Conservation (phyloP, 768 basidiomycete genomes). For the Lactarius pseudohatsudake region DNA sequence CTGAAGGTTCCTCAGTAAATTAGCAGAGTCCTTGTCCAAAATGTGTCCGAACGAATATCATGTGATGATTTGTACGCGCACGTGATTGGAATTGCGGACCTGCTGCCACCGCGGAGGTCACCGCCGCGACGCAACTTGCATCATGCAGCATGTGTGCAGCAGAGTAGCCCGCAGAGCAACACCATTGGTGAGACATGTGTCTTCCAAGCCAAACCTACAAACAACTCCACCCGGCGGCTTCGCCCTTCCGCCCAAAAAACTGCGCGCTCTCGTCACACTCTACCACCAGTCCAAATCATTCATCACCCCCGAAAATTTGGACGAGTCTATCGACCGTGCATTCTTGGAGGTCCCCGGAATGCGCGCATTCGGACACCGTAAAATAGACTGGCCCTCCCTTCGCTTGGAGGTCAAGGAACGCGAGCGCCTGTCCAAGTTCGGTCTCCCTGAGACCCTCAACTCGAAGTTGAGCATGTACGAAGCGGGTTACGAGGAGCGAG, state of each 20-base stretch:
- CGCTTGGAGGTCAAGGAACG: conserved; percentile 27
- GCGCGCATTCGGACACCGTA: conserved; percentile 3
- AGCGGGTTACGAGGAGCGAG: conserved; percentile 7
- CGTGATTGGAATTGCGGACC: background rate
- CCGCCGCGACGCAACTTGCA: background rate
- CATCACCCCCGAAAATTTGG: conserved; percentile 70
- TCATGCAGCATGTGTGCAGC: conserved; percentile 19
- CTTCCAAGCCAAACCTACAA: conserved; percentile 24
- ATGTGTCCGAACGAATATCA: background rate
- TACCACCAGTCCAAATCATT: conserved; percentile 76
- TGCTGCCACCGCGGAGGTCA: background rate
- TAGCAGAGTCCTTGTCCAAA: background rate
- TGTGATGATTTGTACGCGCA: background rate
- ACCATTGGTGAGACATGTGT: conserved; percentile 24
- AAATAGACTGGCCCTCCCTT: conserved; percentile 28
- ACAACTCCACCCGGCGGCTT: conserved; percentile 21
- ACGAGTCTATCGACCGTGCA: conserved; percentile 60
- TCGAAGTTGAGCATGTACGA: conserved; percentile 8
- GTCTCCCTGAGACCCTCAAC: conserved; percentile 21
- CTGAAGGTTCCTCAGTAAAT: conserved; percentile 57
- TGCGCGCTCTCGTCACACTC: conserved; percentile 72
- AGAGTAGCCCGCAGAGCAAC: conserved; percentile 2
- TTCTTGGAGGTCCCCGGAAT: conserved; percentile 38
- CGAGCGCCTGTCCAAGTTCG: conserved; percentile 20
- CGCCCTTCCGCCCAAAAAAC: conserved; percentile 51